A percentile compares a stretch with the other conserved stretches of the same genome.
Conservation (phyloP, 352 stramenopile species). For the Pythium vanterpoolii region DNA sequence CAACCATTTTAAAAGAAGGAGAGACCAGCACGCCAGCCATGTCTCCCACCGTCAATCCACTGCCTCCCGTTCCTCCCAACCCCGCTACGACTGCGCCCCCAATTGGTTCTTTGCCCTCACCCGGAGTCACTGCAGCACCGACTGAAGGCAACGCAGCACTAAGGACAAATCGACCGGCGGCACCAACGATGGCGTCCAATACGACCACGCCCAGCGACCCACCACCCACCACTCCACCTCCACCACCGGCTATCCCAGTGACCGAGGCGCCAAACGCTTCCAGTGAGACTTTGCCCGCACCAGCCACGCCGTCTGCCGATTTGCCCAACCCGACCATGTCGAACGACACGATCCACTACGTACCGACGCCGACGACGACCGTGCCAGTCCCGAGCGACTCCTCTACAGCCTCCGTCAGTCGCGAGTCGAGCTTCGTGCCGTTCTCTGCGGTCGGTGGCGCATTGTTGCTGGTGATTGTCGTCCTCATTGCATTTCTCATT, state of each 20-base stretch:
- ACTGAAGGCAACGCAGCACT: background rate
- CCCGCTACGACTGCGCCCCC: background rate
- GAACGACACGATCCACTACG: conserved; percentile 15
- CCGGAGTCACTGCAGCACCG: background rate
- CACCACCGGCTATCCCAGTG: background rate
- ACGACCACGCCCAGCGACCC: background rate
- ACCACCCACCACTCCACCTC: background rate
- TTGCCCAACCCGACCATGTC: background rate
- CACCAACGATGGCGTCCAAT: background rate
- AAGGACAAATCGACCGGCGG: background rate
- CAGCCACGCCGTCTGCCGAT: background rate
- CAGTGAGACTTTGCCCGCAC: background rate
- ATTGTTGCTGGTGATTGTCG: conserved; percentile 8
- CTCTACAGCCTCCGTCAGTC: background rate
- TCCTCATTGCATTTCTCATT: conserved; percentile 11
- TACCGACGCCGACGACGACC: background rate
- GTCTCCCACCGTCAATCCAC: background rate
- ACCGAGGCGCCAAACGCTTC: background rate
- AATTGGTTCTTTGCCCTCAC: background rate
- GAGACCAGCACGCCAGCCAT: background rate
- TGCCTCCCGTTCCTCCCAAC: background rate
- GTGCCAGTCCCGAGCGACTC: conserved; percentile 4
- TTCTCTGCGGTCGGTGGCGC: conserved; percentile 9
- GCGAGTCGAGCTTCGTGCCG: background rate
- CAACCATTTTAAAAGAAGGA: background rate